Evolutionary conservation across 2,329 filamentous ascomycete species (phyloP).

Genomic region (Verticillium nonalfalfae): DNA sequence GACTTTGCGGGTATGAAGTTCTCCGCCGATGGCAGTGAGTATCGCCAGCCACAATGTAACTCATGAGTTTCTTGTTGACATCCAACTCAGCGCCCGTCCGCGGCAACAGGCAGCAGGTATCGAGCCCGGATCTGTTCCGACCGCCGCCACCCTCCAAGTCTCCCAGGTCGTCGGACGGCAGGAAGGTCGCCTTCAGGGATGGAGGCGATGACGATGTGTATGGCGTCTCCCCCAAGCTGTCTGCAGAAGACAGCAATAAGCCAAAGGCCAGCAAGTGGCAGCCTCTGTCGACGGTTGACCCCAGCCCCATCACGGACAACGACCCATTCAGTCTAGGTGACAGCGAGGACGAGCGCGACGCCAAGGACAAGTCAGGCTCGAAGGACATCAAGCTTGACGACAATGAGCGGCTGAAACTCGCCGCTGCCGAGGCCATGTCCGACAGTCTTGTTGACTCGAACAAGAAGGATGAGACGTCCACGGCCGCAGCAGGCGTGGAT

Average conservation of each 20-base stretch:
- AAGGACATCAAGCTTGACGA: conserved; percentile 50
- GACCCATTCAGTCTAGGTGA: conserved; percentile 96
- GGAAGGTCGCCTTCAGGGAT: conserved; percentile 53
- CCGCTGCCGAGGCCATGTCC: conserved; percentile 55
- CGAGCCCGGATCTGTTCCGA: conserved; percentile 78
- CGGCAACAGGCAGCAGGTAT: conserved; percentile 49
- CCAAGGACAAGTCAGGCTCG: conserved; percentile 53
- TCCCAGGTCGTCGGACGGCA: conserved; percentile 39
- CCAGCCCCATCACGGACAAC: conserved; percentile 55
- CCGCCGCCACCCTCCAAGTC: conserved; percentile 49
- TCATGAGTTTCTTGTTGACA: conserved; percentile 14
- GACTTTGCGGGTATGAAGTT: conserved; percentile 74
- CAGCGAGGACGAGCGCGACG: conserved; percentile 84
- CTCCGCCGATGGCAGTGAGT: conserved; percentile 55
- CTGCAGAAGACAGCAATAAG: conserved; percentile 43
- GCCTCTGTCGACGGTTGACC: conserved; percentile 79
- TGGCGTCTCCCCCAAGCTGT: conserved; percentile 52
- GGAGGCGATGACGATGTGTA: conserved; percentile 72
- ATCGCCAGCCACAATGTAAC: too few species aligned
- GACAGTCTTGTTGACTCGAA: conserved; percentile 42
- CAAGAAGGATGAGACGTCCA: conserved; percentile 11
- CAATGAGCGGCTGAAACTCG: conserved; percentile 57
- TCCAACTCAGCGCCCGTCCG: conserved; percentile 43
- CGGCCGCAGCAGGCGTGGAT: conserved; percentile 21
- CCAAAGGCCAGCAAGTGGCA: conserved; percentile 93